These are phyloP conservation scores for Colletotrichum agaves DNA, from an alignment of 2,329 filamentous ascomycete genomes.

Conservation along the genomic window DNA sequence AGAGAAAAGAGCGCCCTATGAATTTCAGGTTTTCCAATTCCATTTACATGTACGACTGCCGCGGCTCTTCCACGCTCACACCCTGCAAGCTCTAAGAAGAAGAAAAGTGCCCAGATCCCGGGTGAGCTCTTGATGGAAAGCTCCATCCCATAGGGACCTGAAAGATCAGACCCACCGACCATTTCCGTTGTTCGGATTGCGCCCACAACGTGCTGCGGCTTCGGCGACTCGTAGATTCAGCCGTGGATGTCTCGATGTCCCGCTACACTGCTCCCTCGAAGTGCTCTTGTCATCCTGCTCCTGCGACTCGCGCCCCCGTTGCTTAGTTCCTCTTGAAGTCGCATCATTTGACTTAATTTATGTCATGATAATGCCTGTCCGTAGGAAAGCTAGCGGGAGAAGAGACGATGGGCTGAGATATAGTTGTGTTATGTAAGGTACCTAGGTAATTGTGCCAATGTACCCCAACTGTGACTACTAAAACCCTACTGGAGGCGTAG, in stretches of 20 bases:
- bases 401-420: not conserved
- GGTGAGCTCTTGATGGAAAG: conserved; percentile 7
- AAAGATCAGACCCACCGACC: not conserved
- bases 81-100: conserved; percentile 26
- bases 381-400: not conserved
- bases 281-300: not conserved
- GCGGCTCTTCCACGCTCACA: conserved; percentile 5
- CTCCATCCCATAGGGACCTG: conserved; percentile 2
- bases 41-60: not conserved
- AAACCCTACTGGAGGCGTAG: no score
- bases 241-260: not conserved
- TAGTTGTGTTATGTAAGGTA: no score
- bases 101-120: not conserved
- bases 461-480: not conserved
- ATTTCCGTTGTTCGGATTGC: conserved; percentile 24
- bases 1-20: no score
- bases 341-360: conserved; percentile 9
- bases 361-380: not conserved
- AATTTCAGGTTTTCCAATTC: not conserved
- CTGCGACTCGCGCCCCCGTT: not conserved
- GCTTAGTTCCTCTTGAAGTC: not conserved
- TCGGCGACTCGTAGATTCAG: conserved; percentile 11
- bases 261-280: not conserved
- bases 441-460: not conserved
- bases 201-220: conserved; percentile 2